Evolutionary conservation across 1,284 basidiomycete genomes (phyloP), one percentile per base, ranked within the genome.

Genomic region (Schizophyllum commune): DNA sequence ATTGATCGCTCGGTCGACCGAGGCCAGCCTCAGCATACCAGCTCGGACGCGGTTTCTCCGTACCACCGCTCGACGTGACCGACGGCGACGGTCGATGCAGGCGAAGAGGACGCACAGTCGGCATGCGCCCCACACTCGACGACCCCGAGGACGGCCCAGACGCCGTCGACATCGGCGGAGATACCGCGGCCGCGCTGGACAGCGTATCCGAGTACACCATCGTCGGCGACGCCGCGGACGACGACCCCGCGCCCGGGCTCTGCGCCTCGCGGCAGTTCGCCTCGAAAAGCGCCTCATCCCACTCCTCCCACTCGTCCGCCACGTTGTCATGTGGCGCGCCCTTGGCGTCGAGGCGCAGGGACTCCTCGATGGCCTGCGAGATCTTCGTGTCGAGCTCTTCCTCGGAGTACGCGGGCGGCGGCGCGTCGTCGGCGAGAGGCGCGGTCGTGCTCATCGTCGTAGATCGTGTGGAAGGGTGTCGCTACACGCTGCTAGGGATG

Each of bases 1-100:
- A 27, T 2, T 5, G 2, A 27, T 27, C 27, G 27, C 27, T 27
- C 27, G 27, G 27, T 27, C 27, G 27, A 21, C 22, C 64, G 15
- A 70, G 64, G 13, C 68, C 66, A 55, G 70, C 68, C 52, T 70
- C 69, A 51, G 56, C 65, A 61, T 65, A 70, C 75, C 74, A 76
- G 53, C 71, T 68, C 54, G 74, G 72, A 34, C 70, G 68, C 61
- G 73, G 67, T 57, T 69, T 69, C 9, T 47, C 39, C 39, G 39
- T 3, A 8, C 17, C 27, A 27, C 27, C 27, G 27, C 27, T 27
- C 27, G 27, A 27, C 27, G 27, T 4, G 9, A 13, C 17, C 8
- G 39, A 47, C 13, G 39, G 9, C 39, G 39, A 47, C 13, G 39
- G 13, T 8, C 39, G 9, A 17, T 47, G 39, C 39, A 47, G 17